phyloP scores from a whole-genome alignment of 257 asterid species.

The Ligustrum vulgare region DNA sequence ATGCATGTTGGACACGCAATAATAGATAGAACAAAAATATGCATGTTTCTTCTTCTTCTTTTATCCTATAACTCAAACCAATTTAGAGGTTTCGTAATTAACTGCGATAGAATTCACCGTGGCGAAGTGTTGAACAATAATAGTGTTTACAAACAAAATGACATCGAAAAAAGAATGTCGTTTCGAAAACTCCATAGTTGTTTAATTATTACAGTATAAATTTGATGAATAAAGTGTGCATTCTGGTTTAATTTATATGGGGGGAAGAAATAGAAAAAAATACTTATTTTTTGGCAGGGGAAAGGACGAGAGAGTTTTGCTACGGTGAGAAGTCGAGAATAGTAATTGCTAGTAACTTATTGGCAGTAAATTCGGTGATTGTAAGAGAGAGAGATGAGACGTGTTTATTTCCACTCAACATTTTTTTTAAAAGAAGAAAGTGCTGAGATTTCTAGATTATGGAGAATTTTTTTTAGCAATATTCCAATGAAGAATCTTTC shows the following conservation, averaged over 20 bases:
- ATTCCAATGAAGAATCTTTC: too few relatives aligned
- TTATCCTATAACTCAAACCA: too few relatives aligned
- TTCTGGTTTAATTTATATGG: too few relatives aligned
- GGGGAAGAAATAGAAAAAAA: neutral
- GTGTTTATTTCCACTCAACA: too few relatives aligned
- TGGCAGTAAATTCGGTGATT: neutral
- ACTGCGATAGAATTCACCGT: constrained; percentile 63
- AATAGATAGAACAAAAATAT: too few relatives aligned
- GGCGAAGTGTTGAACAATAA: constrained; percentile 26
- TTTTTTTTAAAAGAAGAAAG: neutral
- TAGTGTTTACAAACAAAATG: constrained; percentile 34
- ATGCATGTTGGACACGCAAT: too few relatives aligned
- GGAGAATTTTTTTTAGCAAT: too few relatives aligned
- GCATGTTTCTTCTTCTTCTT: too few relatives aligned
- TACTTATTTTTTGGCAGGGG: neutral
- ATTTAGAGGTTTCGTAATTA: constrained; percentile 66
- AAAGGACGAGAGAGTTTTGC: neutral
- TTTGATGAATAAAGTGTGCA: neutral
- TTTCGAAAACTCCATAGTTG: constrained; percentile 1
- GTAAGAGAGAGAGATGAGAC: neutral
- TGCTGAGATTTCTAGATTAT: too few relatives aligned
- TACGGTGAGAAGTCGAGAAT: neutral
- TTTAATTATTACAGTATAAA: neutral
- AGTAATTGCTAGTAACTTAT: neutral
- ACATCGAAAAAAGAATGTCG: neutral